Base-by-base conservation (phyloP, 768 basidiomycete genomes). In the Termitomyces sp. region DNA sequence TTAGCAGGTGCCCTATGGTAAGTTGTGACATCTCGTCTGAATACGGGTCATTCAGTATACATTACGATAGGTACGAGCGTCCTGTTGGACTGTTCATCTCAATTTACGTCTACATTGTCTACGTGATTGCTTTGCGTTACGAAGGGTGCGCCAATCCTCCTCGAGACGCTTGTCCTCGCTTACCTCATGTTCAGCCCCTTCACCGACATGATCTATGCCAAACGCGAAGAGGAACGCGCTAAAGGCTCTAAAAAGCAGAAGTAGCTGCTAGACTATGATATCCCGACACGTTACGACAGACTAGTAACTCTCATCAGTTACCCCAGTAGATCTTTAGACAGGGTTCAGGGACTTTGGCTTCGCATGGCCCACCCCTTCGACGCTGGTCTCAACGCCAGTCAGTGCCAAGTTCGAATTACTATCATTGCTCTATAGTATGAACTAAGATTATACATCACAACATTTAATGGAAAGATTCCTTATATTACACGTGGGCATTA, bases 81-180 rank as follows among this genome's bases (percentile, higher is more conserved):
- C 94, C 94, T 2, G 89, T 85, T 2, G 96, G 96, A 0, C 67
- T 99, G 24, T 62, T 92, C 56, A 78, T 99, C 67, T 84, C 92
- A 2, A 60, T 80, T 45, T 90, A 91, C 69, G 92, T 98, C 26
- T 91, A 90, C 71, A 70, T 92, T 54, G 85, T 89, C 44, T 98
- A 98, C 70, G 56, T 81, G 52, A 78, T 96, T 58, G 96, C 96
- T 3, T 78, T 98, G 50, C 80, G 79, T 28, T 98, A 82, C 68
- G 97, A 99, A 76, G 94, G 94, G 92, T 96, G 67, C 46, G 90
- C 77, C 6, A 22, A 22, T 36, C 43, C 24, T 33, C 46, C 46
- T 35, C 28, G 36, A 46, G 28, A 40, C 38, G 46, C 14, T n/a
- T 6, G 46, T 3, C 6, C 6, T 44, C 50, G 10, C n/a, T 32